Percentiles rank a stretch among this genome's conserved stretches.
Evolutionary conservation across 768 basidiomycete genomes (phyloP).

Genomic region (Pisolithus microcarpus): DNA sequence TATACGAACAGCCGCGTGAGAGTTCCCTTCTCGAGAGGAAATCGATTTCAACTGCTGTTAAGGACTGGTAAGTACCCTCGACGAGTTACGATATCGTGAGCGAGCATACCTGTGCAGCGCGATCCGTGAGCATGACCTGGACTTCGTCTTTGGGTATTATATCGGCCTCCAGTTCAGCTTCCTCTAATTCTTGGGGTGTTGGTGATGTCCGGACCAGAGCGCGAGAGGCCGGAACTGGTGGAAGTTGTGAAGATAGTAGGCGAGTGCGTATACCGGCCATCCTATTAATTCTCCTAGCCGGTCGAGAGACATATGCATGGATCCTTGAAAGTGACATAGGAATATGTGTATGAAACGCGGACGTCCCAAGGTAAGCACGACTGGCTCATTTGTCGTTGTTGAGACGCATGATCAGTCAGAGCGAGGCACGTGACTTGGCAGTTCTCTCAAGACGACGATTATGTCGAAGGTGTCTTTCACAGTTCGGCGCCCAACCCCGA

Average conservation of each 20-base stretch:
- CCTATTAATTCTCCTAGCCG: not conserved
- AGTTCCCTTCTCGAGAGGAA: constrained; percentile 54
- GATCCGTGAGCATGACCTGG: constrained; percentile 54
- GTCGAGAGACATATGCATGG: not conserved
- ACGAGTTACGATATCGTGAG: not conserved
- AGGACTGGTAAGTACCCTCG: not conserved
- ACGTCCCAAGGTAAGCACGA: too few species aligned
- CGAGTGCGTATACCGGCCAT: constrained; percentile 3
- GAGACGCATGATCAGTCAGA: not conserved
- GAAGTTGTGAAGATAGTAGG: constrained; percentile 15
- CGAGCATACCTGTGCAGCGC: constrained; percentile 70
- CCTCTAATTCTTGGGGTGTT: constrained; percentile 44
- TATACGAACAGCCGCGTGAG: constrained; percentile 50
- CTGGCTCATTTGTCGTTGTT: not conserved
- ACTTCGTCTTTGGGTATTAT: constrained; percentile 47
- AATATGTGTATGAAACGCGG: constrained; percentile 5
- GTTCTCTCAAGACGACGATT: too few species aligned
- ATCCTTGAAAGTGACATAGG: not conserved
- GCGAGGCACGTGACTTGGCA: not conserved
- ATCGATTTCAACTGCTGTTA: constrained; percentile 71
- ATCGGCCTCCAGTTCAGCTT: constrained; percentile 59
- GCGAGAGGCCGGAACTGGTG: constrained; percentile 39
- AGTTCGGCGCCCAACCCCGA: constrained; percentile 69
- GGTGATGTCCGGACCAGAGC: constrained; percentile 47
- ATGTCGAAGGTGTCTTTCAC: constrained; percentile 68